Evolutionary conservation across 768 basidiomycete species (phyloP).

Genomic region (Leccinellum albellum): DNA sequence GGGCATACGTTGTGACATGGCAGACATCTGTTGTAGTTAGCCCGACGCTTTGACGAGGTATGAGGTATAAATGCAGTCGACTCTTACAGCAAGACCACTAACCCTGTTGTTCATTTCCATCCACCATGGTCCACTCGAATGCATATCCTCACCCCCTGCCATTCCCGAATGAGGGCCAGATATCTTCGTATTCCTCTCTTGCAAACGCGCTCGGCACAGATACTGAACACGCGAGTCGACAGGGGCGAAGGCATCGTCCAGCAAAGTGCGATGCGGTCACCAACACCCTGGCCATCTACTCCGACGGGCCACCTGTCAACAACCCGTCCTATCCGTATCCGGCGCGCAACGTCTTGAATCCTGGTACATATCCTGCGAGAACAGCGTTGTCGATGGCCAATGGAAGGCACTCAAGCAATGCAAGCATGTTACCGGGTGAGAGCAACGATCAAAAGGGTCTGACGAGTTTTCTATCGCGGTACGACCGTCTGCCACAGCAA

Average conservation of each 20-base stretch:
- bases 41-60: conserved; percentile 16
- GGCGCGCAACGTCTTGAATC: conserved; percentile 27
- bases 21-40: not conserved
- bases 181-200: conserved; percentile 23
- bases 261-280: conserved; percentile 3
- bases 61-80: conserved; percentile 19
- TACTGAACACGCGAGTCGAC: conserved; percentile 8
- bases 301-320: conserved; percentile 12
- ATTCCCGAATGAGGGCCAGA: conserved; percentile 21
- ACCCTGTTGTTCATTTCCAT: not conserved
- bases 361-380: conserved; percentile 13
- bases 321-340: conserved; percentile 29
- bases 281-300: conserved; percentile 16
- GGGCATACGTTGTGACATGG: not conserved
- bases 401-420: not conserved
- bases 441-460: conserved; percentile 1
- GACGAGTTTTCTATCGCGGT: not conserved
- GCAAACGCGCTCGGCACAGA: conserved; percentile 21
- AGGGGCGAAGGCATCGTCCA: not conserved
- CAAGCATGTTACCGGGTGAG: not conserved
- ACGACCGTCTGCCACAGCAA: conserved; percentile 23
- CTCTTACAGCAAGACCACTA: not conserved
- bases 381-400: conserved; percentile 8
- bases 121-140: conserved; percentile 17
- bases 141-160: conserved; percentile 15